Percentiles rank a stretch among this genome's conserved stretches.
Conservation (phyloP, 768 basidiomycete genomes). For the Suillus subaureus region DNA sequence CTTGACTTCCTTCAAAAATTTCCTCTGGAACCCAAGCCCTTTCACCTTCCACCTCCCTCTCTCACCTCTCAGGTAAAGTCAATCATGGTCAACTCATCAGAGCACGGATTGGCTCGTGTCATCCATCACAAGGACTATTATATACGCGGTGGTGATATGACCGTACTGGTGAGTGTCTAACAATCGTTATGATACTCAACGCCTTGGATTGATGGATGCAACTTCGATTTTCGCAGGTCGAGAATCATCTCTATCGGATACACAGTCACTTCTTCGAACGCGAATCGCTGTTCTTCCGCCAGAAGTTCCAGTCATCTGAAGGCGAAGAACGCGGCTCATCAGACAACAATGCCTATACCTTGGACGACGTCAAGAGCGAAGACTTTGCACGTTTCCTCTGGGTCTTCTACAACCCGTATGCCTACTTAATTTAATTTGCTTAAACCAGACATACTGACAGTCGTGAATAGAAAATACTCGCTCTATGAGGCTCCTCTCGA, state of each 20-base stretch:
- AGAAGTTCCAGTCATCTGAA: constrained; percentile 35
- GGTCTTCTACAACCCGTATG: constrained; percentile 67
- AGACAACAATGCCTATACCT: constrained; percentile 45
- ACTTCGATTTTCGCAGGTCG: constrained; percentile 44
- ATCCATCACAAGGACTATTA: constrained; percentile 51
- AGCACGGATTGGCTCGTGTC: constrained; percentile 33
- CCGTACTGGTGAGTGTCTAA: constrained; percentile 48
- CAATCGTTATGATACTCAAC: background rate
- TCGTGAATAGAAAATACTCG: constrained; percentile 35
- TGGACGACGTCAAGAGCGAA: constrained; percentile 44
- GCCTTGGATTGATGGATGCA: constrained; percentile 6
- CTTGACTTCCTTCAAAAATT: constrained; percentile 39
- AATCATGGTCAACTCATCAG: constrained; percentile 28
- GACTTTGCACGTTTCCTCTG: constrained; percentile 61
- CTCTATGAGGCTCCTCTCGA: constrained; percentile 40
- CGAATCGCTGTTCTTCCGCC: constrained; percentile 53
- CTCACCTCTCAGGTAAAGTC: constrained; percentile 25
- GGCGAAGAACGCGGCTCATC: constrained; percentile 38
- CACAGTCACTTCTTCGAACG: constrained; percentile 67
- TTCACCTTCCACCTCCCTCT: constrained; percentile 30
- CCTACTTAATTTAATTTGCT: constrained; percentile 6
- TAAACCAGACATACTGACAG: background rate
- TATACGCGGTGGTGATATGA: constrained; percentile 58
- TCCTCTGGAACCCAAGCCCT: constrained; percentile 33
- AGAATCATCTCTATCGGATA: constrained; percentile 55